phyloP scores from a whole-genome alignment of 768 basidiomycete species.

The Fomitopsis pulvina region DNA sequence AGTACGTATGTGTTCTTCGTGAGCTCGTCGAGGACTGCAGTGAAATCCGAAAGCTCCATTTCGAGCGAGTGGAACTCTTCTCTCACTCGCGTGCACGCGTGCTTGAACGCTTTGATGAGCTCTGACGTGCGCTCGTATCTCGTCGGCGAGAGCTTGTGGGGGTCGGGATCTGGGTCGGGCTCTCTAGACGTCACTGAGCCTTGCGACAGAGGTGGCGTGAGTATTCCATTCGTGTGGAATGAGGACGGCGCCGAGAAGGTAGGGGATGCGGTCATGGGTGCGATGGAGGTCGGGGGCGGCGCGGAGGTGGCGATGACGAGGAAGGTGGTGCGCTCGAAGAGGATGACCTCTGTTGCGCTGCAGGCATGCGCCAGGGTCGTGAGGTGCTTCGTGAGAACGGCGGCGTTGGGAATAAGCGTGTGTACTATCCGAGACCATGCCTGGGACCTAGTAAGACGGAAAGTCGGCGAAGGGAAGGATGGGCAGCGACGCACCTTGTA shows the following conservation, averaged over 20 bases:
- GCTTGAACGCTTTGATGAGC: constrained; percentile 93
- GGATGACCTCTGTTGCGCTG: constrained; percentile 87
- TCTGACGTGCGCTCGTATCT: constrained; percentile 87
- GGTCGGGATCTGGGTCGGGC: constrained; percentile 20
- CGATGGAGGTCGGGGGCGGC: constrained; percentile 40
- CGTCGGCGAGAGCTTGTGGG: constrained; percentile 52
- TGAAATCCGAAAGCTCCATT: constrained; percentile 81
- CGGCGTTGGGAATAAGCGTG: constrained; percentile 90
- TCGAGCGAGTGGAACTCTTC: constrained; percentile 85
- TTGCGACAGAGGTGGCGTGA: neutral
- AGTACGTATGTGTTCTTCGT: constrained; percentile 92
- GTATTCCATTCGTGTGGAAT: constrained; percentile 21
- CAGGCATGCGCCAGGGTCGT: constrained; percentile 82
- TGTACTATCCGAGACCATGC: constrained; percentile 99
- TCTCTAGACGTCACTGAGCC: neutral
- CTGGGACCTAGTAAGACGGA: constrained; percentile 33
- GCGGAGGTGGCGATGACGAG: constrained; percentile 89
- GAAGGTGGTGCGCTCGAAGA: constrained; percentile 97
- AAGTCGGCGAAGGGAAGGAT: neutral
- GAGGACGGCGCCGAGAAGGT: constrained; percentile 20
- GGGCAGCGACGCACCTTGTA: constrained; percentile 62
- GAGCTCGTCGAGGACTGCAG: constrained; percentile 86
- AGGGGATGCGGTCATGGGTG: constrained; percentile 3
- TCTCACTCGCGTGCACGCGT: constrained; percentile 78
- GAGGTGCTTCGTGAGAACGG: constrained; percentile 83